Evolutionary conservation across 2,329 filamentous ascomycete genomes (phyloP), one percentile per base, ranked within the genome.

Genomic region (Verticillium zaregamsianum): DNA sequence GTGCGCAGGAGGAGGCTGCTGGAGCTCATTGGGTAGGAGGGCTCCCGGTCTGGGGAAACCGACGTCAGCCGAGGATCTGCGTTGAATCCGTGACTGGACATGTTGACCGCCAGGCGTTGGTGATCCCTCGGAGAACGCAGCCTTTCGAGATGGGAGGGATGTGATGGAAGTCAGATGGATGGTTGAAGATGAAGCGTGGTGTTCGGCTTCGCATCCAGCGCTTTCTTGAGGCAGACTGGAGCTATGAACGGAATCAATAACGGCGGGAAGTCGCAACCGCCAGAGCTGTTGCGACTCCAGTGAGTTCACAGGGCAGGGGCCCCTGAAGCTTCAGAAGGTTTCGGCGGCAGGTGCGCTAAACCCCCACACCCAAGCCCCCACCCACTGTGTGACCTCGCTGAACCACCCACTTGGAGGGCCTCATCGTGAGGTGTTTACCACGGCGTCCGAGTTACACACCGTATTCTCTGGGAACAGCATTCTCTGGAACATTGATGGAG

Each of bases 41-140:
- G 8, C 20, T 14, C 8, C 37, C 20, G 25, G 8, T 20, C 57
- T 39, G 57, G 57, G 35, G 57, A 58, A 49, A 58, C 17, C 57
- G 39, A 58, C 57, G 57, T 58, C 57, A 58, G 57, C 57, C 57
- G 37, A 58, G 45, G 45, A 52, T 52, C 45, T 52, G 45, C 45
- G 20, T 52, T 28, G 45, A 25, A 52, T 23, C 45, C 20, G 45
- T 52, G 45, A 52, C 20, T 52, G 20, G 45, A 52, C 20, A 20
- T 52, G 45, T 52, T 52, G 45, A 52, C 45, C 45, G 20, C 45
- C 45, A 52, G 45, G 45, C 20, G 45, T n/a, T 25, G 45, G 45
- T 35, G 33, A 35, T 35, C 3, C 33, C 33, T 14, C 33, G 33
- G 33, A 35, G 33, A 35, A 52, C 20, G 9, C 40, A 52, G 11